Conservation (phyloP, 106 monocot species). For the Dioscorea zingiberensis region DNA sequence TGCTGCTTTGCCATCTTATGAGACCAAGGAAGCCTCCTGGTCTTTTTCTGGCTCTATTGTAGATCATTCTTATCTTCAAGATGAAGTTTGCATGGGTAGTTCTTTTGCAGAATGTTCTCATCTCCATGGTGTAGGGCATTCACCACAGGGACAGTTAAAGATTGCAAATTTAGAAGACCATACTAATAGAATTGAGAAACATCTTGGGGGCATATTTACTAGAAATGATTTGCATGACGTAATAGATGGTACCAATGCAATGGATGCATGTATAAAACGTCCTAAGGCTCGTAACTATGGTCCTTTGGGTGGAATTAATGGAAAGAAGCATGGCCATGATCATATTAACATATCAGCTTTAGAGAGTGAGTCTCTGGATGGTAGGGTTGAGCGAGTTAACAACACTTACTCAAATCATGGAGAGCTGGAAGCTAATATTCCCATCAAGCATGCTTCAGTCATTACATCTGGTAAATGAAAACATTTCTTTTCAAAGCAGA, state of each 20-base stretch:
- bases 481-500: background rate
- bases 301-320: slow-evolving; percentile 14
- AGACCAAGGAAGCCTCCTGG: slow-evolving; percentile 43
- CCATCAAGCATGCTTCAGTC: slow-evolving; percentile 15
- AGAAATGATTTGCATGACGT: too few species aligned
- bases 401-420: background rate
- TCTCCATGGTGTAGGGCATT: slow-evolving; percentile 15
- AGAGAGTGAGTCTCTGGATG: background rate
- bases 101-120: slow-evolving; percentile 25
- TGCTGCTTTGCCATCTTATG: slow-evolving; percentile 34
- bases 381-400: background rate
- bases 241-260: too few species aligned
- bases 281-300: too few species aligned
- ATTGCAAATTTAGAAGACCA: slow-evolving; percentile 25
- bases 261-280: too few species aligned
- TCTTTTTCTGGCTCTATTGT: slow-evolving; percentile 26
- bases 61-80: slow-evolving; percentile 28
- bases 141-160: slow-evolving; percentile 13
- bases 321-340: slow-evolving; percentile 2
- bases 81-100: slow-evolving; percentile 17
- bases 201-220: too few species aligned
- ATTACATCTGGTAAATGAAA: slow-evolving; percentile 6
- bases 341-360: slow-evolving; percentile 1
- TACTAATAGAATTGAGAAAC: slow-evolving; percentile 16
- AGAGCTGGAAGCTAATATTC: slow-evolving; percentile 3